phyloP scores from a whole-genome alignment of 1,284 basidiomycete genomes.

The Hypsizygus ulmarius region DNA sequence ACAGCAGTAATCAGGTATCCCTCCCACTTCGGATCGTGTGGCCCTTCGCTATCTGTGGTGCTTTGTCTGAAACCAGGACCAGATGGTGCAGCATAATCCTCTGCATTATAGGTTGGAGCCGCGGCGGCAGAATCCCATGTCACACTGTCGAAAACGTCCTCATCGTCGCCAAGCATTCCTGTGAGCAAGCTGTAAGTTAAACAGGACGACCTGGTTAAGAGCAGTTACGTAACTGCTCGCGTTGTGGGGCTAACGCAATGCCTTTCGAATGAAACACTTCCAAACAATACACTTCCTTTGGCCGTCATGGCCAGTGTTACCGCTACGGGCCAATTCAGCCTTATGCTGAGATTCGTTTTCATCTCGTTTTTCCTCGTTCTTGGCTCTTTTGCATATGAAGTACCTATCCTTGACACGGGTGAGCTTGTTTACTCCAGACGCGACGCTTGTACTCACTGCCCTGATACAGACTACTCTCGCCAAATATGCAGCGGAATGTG shows the following conservation, averaged over 20 bases:
- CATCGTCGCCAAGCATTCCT: slow-evolving; percentile 74
- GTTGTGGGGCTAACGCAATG: slow-evolving; percentile 2
- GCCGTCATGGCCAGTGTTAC: slow-evolving; percentile 20
- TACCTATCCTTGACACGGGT: slow-evolving; percentile 61
- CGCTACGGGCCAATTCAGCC: slow-evolving; percentile 19
- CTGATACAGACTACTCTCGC: slow-evolving; percentile 61
- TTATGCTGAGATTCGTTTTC: slow-evolving; percentile 33
- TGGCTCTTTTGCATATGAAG: slow-evolving; percentile 51
- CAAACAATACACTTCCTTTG: slow-evolving; percentile 23
- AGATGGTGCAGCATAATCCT: slow-evolving; percentile 38
- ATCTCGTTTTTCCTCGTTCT: slow-evolving; percentile 33
- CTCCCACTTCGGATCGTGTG: slow-evolving; percentile 84
- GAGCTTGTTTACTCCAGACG: slow-evolving; percentile 10
- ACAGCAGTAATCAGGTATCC: slow-evolving; percentile 86
- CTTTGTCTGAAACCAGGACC: slow-evolving; percentile 79
- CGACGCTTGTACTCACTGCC: slow-evolving; percentile 10
- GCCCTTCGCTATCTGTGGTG: slow-evolving; percentile 62
- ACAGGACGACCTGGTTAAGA: neutral
- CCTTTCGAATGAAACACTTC: slow-evolving; percentile 20
- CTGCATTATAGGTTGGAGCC: slow-evolving; percentile 47
- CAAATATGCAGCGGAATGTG: slow-evolving; percentile 98
- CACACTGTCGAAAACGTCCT: slow-evolving; percentile 83
- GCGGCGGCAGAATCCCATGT: slow-evolving; percentile 77
- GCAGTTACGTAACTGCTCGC: slow-evolving; percentile 16
- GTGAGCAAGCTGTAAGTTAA: slow-evolving; percentile 1